A percentile compares a stretch with the other conserved stretches of the same genome.
phyloP scores from a whole-genome alignment of 139 green algal species.

The Raphidocelis subcapitata region DNA sequence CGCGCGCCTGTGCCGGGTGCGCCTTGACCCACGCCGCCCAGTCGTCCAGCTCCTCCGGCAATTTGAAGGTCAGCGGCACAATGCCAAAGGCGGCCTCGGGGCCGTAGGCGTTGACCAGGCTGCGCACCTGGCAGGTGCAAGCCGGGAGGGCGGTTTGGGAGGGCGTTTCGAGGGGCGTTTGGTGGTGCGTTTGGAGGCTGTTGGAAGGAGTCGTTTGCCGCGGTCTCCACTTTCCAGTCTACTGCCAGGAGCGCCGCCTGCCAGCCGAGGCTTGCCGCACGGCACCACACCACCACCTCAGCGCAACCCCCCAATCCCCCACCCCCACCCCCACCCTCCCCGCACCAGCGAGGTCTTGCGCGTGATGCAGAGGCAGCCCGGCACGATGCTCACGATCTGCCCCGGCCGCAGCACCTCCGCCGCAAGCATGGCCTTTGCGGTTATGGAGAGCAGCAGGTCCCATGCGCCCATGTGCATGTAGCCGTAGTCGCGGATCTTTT shows the following conservation, averaged over 20 bases:
- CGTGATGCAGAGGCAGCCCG: conserved; percentile 53
- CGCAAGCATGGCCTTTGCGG: conserved; percentile 57
- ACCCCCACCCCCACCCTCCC: too few species aligned
- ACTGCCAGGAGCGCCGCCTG: too few species aligned
- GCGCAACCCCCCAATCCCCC: too few species aligned
- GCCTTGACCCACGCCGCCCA: conserved; percentile 27
- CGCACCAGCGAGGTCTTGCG: conserved; percentile 53
- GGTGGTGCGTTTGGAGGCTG: too few species aligned
- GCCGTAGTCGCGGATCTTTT: conserved; percentile 48
- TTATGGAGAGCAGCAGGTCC: conserved; percentile 63
- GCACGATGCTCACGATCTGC: conserved; percentile 56
- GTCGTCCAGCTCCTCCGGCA: conserved; percentile 55
- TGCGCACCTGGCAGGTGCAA: conserved; percentile 12
- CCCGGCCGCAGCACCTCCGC: conserved; percentile 40
- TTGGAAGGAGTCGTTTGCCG: too few species aligned
- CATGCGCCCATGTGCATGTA: conserved; percentile 65
- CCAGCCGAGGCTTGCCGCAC: too few species aligned
- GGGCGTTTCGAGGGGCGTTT: too few species aligned
- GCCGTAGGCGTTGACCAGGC: conserved; percentile 42
- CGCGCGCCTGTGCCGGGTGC: conserved; percentile 9
- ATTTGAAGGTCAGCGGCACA: conserved; percentile 51
- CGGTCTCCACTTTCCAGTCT: too few species aligned
- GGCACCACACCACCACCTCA: too few species aligned
- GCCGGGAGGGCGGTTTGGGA: too few species aligned
- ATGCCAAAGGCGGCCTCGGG: conserved; percentile 37